A percentile compares a stretch with the other conserved stretches of the same genome.
Evolutionary conservation across 2,329 filamentous ascomycete genomes (phyloP).

Genomic region (Phaeosphaeriaceae sp.): DNA sequence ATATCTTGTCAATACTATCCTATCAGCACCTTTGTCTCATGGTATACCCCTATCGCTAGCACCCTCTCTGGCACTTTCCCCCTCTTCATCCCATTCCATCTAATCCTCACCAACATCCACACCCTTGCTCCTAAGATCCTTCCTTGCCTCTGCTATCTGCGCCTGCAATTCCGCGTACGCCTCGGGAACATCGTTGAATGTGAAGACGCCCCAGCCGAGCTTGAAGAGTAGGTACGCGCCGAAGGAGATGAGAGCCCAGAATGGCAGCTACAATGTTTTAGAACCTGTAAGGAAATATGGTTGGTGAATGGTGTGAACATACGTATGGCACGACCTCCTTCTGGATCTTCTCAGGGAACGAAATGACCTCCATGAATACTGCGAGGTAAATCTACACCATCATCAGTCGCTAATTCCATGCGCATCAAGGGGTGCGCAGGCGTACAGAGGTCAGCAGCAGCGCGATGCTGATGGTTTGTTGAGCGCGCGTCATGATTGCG

Average conservation of each 20-base stretch:
- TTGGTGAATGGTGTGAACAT: slow-evolving; percentile 56
- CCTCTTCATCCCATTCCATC: neutral
- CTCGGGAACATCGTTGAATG: slow-evolving; percentile 93
- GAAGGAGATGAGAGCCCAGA: slow-evolving; percentile 91
- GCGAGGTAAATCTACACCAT: slow-evolving; percentile 82
- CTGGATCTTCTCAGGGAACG: slow-evolving; percentile 79
- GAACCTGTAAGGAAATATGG: slow-evolving; percentile 1
- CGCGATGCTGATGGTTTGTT: slow-evolving; percentile 88
- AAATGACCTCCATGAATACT: slow-evolving; percentile 82
- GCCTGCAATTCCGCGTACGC: slow-evolving; percentile 88
- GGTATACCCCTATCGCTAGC: neutral
- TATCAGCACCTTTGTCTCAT: neutral
- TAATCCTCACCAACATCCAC: slow-evolving; percentile 75
- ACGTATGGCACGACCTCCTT: slow-evolving; percentile 89
- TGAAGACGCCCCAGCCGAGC: slow-evolving; percentile 90
- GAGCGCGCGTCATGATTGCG: slow-evolving; percentile 85
- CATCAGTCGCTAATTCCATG: slow-evolving; percentile 18
- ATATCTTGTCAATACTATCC: neutral
- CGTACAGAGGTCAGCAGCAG: slow-evolving; percentile 86
- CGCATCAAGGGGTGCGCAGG: slow-evolving; percentile 41
- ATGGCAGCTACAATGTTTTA: slow-evolving; percentile 72
- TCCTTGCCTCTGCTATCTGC: slow-evolving; percentile 81
- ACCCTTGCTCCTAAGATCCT: slow-evolving; percentile 75
- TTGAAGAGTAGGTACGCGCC: slow-evolving; percentile 91
- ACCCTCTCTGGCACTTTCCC: neutral